phyloP scores from a whole-genome alignment of 2,329 filamentous ascomycete species.

The Pleurostoma richardsiae region DNA sequence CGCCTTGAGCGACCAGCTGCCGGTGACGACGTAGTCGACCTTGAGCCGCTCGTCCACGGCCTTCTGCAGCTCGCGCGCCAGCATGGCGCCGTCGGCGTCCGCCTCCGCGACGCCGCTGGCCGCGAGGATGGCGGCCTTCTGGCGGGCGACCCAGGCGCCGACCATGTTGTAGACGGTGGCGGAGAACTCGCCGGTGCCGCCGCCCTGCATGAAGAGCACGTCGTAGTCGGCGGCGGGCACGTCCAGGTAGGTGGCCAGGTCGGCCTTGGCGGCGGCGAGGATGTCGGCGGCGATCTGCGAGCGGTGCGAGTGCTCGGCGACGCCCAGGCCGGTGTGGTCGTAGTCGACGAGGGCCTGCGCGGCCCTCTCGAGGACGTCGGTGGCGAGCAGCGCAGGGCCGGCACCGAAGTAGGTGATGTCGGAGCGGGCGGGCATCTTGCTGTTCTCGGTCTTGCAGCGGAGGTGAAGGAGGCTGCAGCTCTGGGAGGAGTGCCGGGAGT shows the following conservation, averaged over 20 bases:
- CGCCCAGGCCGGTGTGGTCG: slow-evolving; percentile 72
- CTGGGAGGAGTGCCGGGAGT: no score
- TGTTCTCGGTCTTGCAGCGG: no score
- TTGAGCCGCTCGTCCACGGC: slow-evolving; percentile 63
- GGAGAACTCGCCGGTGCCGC: slow-evolving; percentile 81
- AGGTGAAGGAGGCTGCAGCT: no score
- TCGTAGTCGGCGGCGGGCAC: slow-evolving; percentile 79
- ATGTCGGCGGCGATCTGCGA: slow-evolving; percentile 74
- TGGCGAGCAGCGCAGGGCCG: slow-evolving; percentile 83
- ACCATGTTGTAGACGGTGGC: slow-evolving; percentile 82
- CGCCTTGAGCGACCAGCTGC: slow-evolving; percentile 87
- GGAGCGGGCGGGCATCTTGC: slow-evolving; percentile 62
- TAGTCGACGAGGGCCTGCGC: slow-evolving; percentile 77
- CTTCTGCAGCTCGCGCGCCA: slow-evolving; percentile 56
- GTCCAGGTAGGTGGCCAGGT: slow-evolving; percentile 69
- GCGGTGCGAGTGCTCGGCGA: slow-evolving; percentile 88
- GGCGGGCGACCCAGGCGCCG: slow-evolving; percentile 71
- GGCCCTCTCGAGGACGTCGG: slow-evolving; percentile 71
- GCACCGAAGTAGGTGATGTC: slow-evolving; percentile 86
- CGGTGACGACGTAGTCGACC: slow-evolving; percentile 87
- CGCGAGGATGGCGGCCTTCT: slow-evolving; percentile 54
- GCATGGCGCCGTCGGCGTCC: slow-evolving; percentile 46
- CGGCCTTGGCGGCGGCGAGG: slow-evolving; percentile 71
- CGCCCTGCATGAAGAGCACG: slow-evolving; percentile 81
- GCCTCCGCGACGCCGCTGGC: slow-evolving; percentile 46